A percentile compares a stretch with the other conserved stretches of the same genome.
Conservation (phyloP, 2,329 filamentous ascomycete genomes). For the Aspergillus floridensis region DNA sequence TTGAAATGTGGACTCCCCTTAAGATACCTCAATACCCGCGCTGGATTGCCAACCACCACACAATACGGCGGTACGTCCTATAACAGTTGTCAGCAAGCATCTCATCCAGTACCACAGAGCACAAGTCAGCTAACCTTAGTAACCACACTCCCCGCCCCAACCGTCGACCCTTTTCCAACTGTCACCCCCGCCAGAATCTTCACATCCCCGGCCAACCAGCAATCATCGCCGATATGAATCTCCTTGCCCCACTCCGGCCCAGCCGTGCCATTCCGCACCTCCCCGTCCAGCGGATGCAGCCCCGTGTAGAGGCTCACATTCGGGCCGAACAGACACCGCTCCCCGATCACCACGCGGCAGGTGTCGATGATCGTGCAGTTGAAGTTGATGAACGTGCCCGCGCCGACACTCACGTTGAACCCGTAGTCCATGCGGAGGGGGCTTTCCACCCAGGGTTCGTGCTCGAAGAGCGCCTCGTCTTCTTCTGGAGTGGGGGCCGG, state of each 20-base stretch:
- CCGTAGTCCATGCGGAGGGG: constrained; percentile 75
- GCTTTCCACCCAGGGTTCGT: constrained; percentile 43
- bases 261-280: constrained; percentile 66
- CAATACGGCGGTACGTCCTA: constrained; percentile 38
- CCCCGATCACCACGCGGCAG: constrained; percentile 59
- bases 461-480: constrained; percentile 14
- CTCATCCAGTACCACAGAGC: background rate
- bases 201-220: constrained; percentile 71
- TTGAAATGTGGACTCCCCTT: background rate
- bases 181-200: constrained; percentile 72
- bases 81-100: no score
- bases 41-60: constrained; percentile 37
- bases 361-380: constrained; percentile 74
- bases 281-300: constrained; percentile 71
- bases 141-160: constrained; percentile 78
- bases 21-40: constrained; percentile 24
- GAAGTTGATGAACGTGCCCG: constrained; percentile 70
- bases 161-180: constrained; percentile 67
- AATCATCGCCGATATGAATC: constrained; percentile 74
- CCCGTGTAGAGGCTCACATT: constrained; percentile 72
- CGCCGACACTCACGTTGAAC: constrained; percentile 67
- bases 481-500: constrained; percentile 8
- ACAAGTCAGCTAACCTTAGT: constrained; percentile 54
- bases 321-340: constrained; percentile 71
- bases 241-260: constrained; percentile 71